phyloP scores from a whole-genome alignment of 2,329 filamentous ascomycete species.

The Beauveria bassiana region DNA sequence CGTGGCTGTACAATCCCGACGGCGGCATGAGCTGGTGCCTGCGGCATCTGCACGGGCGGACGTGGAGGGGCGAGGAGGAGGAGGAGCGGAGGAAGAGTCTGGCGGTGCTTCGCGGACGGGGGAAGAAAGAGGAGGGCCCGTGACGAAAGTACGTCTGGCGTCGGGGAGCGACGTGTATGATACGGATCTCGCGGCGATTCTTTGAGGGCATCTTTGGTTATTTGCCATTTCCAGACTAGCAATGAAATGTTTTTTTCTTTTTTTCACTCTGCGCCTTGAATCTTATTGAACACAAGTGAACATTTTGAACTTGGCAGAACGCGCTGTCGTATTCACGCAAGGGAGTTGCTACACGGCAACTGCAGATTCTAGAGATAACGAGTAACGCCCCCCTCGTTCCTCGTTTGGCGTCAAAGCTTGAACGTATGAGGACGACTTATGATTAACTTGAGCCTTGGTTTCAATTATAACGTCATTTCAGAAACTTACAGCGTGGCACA shows the following conservation, averaged over 20 bases:
- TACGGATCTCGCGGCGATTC: neutral
- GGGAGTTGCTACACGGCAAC: no score
- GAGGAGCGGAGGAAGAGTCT: neutral
- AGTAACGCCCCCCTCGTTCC: no score
- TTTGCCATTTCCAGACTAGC: neutral
- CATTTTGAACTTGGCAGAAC: no score
- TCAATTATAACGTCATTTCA: no score
- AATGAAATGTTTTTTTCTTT: neutral
- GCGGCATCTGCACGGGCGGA: conserved; percentile 43
- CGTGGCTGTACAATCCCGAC: conserved; percentile 47
- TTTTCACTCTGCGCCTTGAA: neutral
- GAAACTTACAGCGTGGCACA: no score
- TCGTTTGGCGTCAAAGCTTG: no score
- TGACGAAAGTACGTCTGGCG: neutral
- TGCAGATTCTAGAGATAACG: no score
- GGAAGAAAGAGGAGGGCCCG: neutral
- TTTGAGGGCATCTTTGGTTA: neutral
- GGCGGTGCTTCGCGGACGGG: neutral
- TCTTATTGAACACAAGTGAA: neutral
- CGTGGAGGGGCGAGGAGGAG: conserved; percentile 26
- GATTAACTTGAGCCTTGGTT: no score
- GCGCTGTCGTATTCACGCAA: no score
- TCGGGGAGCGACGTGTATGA: neutral
- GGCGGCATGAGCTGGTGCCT: conserved; percentile 38
- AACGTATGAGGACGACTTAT: no score